These are phyloP conservation scores for Colletotrichum neosansevieriae DNA, from an alignment of 2,329 filamentous ascomycete species.

Conservation along the genomic window DNA sequence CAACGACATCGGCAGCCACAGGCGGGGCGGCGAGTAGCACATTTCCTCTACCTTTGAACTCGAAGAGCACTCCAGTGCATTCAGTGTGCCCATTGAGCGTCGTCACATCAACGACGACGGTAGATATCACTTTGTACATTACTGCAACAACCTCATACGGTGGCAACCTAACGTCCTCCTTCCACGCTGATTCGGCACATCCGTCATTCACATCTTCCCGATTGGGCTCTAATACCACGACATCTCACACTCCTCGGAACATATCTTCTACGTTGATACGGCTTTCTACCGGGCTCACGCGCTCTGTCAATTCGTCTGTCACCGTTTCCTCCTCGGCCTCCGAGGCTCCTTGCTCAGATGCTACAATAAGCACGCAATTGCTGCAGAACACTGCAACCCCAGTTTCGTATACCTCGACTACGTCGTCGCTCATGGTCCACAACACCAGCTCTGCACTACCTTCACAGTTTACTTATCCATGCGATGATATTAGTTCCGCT, in stretches of 20 bases:
- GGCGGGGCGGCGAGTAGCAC: constrained; percentile 10
- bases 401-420: background rate
- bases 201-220: background rate
- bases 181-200: background rate
- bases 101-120: constrained; percentile 47
- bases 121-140: constrained; percentile 49
- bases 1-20: constrained; percentile 16
- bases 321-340: background rate
- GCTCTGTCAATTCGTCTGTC: background rate
- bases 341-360: constrained; percentile 12
- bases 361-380: background rate
- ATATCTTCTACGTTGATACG: background rate
- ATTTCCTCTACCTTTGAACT: constrained; percentile 5
- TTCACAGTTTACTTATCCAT: constrained; percentile 15
- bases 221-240: constrained; percentile 5
- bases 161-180: constrained; percentile 23
- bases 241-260: constrained; percentile 4
- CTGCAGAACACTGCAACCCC: constrained; percentile 10
- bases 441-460: constrained; percentile 9
- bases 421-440: too few species aligned
- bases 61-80: background rate
- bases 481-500: constrained; percentile 20
- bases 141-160: constrained; percentile 46
- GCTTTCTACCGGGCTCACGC: constrained; percentile 6
- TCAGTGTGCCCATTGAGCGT: constrained; percentile 37